A percentile compares a stretch with the other conserved stretches of the same genome.
Conservation (phyloP, 208 protist species). For the Borovskyia barvae region DNA sequence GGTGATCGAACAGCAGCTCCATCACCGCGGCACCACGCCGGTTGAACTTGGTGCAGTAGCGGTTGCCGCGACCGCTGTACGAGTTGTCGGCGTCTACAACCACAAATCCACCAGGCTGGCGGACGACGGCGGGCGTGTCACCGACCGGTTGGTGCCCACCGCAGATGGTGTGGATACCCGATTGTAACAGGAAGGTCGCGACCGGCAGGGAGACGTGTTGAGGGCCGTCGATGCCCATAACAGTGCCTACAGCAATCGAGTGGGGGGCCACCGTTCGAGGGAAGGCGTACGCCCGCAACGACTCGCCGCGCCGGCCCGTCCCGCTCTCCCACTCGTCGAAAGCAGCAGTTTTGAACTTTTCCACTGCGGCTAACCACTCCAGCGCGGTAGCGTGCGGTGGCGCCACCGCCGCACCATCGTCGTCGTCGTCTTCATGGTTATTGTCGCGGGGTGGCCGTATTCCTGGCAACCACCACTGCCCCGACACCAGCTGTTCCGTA, state of each 20-base stretch:
- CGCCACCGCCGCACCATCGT: background rate
- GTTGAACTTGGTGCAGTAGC: slow-evolving; percentile 26
- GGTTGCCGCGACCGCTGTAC: slow-evolving; percentile 57
- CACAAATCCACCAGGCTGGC: slow-evolving; percentile 63
- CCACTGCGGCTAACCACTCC: slow-evolving; percentile 57
- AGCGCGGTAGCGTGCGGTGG: slow-evolving; percentile 7
- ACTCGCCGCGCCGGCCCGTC: slow-evolving; percentile 28
- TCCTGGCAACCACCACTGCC: slow-evolving; percentile 28
- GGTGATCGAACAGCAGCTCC: slow-evolving; percentile 59
- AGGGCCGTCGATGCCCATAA: slow-evolving; percentile 48
- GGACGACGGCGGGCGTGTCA: slow-evolving; percentile 71
- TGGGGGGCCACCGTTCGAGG: slow-evolving; percentile 50
- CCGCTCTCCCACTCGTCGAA: slow-evolving; percentile 44
- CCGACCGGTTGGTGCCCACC: slow-evolving; percentile 79
- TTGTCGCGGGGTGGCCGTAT: background rate
- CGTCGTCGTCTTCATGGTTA: background rate
- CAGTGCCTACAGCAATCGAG: slow-evolving; percentile 58
- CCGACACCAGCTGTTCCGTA: slow-evolving; percentile 16
- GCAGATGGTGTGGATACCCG: slow-evolving; percentile 71
- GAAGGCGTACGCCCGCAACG: slow-evolving; percentile 60
- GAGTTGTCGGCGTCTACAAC: slow-evolving; percentile 81
- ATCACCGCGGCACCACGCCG: slow-evolving; percentile 53
- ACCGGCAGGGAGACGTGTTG: slow-evolving; percentile 47
- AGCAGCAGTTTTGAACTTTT: slow-evolving; percentile 46
- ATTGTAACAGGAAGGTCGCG: slow-evolving; percentile 60